Percentiles rank a stretch among this genome's conserved stretches.
phyloP scores from a whole-genome alignment of 768 basidiomycete species.

The Peribolospora baueri region DNA sequence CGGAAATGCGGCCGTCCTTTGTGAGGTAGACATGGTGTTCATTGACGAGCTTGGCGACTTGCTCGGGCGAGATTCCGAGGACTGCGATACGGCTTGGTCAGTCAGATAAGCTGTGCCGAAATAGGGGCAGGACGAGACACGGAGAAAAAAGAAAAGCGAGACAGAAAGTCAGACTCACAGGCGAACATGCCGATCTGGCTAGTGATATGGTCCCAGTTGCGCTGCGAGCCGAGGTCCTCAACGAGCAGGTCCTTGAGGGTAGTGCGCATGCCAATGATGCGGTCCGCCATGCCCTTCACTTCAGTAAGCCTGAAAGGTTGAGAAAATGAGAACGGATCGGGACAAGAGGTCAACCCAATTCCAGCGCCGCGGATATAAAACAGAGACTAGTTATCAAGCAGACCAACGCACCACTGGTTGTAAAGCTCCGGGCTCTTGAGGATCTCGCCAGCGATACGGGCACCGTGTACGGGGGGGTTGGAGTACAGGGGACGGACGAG shows the following conservation, averaged over 20 bases:
- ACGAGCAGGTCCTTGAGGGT: conserved; percentile 49
- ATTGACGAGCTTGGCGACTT: conserved; percentile 12
- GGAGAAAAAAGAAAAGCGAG: conserved; percentile 9
- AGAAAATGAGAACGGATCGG: not conserved
- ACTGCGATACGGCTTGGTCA: conserved; percentile 1
- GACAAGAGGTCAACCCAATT: not conserved
- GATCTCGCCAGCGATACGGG: conserved; percentile 67
- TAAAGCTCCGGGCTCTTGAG: conserved; percentile 51
- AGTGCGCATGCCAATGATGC: conserved; percentile 77
- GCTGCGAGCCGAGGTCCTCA: conserved; percentile 60
- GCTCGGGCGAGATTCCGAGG: conserved; percentile 15
- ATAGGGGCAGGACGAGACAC: not conserved
- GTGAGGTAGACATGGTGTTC: conserved; percentile 16
- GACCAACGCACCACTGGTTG: conserved; percentile 48
- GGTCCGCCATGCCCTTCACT: conserved; percentile 71
- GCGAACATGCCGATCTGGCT: conserved; percentile 97
- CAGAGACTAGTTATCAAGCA: not conserved
- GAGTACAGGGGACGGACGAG: conserved; percentile 94
- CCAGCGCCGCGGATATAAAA: not conserved
- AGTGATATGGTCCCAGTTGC: conserved; percentile 86
- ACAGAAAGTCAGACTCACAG: conserved; percentile 22
- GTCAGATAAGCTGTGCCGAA: not conserved
- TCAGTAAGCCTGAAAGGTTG: conserved; percentile 24
- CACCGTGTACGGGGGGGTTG: conserved; percentile 77
- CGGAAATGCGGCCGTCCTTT: conserved; percentile 12